Conservation (phyloP, 2,329 filamentous ascomycete species). For the Macrophomina pseudophaseolina region DNA sequence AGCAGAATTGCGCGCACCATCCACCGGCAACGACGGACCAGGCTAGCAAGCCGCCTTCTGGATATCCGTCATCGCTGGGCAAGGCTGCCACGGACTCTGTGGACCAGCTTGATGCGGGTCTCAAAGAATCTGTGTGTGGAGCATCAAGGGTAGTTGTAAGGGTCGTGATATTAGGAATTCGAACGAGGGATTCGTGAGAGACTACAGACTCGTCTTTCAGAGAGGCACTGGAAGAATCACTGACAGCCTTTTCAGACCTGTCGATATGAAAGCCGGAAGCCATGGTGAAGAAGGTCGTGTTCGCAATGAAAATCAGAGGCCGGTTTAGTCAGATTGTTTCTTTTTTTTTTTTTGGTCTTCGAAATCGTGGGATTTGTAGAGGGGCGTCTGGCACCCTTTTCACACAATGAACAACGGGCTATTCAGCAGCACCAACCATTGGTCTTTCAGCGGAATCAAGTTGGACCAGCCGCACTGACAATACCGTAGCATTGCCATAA, state of each 20-base stretch:
- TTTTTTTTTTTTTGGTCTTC: too few species aligned
- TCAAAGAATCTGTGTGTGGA: not conserved
- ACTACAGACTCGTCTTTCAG: not conserved
- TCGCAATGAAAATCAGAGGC: too few species aligned
- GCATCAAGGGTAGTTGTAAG: not conserved
- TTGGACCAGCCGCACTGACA: not conserved
- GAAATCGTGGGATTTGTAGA: too few species aligned
- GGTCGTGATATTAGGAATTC: not conserved
- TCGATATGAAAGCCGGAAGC: not conserved
- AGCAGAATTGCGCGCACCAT: slow-evolving; percentile 45
- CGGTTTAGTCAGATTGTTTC: too few species aligned
- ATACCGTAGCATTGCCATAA: too few species aligned
- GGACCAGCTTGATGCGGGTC: not conserved
- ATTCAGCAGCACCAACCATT: not conserved
- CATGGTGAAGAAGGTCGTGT: not conserved
- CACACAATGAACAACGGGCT: not conserved
- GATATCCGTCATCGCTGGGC: not conserved
- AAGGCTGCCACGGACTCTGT: not conserved
- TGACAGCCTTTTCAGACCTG: not conserved
- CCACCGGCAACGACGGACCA: slow-evolving; percentile 45
- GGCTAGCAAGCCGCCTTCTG: slow-evolving; percentile 39
- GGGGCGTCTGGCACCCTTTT: not conserved
- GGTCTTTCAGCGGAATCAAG: not conserved
- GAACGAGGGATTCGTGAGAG: not conserved
- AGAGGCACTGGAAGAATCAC: not conserved